phyloP scores from a whole-genome alignment of 441 rosid species.

The Bruguiera hainesii region DNA sequence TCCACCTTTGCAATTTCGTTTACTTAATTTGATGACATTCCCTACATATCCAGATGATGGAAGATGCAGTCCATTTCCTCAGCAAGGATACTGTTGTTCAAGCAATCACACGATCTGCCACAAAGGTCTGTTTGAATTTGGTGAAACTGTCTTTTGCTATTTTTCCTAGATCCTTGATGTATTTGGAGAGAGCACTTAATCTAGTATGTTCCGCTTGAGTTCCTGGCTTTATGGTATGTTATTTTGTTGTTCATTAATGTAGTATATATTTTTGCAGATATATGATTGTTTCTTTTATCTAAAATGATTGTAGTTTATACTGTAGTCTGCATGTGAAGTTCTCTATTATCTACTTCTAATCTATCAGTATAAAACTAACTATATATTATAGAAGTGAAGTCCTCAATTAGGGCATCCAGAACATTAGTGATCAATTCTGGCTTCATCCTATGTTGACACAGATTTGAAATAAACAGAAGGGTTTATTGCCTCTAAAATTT shows the following conservation, averaged over 20 bases:
- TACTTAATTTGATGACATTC: constrained; percentile 22
- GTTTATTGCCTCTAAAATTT: too few species aligned
- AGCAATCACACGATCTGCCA: constrained; percentile 97
- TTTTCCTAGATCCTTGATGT: constrained; percentile 12
- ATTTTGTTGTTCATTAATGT: too few species aligned
- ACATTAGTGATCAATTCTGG: neutral
- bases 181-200: neutral
- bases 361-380: too few species aligned
- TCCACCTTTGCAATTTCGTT: constrained; percentile 8
- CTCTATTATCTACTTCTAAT: too few species aligned
- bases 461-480: neutral
- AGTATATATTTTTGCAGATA: too few species aligned
- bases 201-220: too few species aligned
- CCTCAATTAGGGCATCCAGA: neutral
- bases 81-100: constrained; percentile 97
- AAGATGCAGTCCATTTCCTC: constrained; percentile 98
- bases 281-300: too few species aligned
- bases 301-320: too few species aligned
- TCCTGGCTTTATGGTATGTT: too few species aligned
- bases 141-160: neutral
- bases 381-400: too few species aligned
- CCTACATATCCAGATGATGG: constrained; percentile 80
- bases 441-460: neutral
- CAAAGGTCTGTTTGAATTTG: constrained; percentile 62
- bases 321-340: too few species aligned